phyloP scores from a whole-genome alignment of 1,284 basidiomycete genomes.

The Coriolopsis trogii region DNA sequence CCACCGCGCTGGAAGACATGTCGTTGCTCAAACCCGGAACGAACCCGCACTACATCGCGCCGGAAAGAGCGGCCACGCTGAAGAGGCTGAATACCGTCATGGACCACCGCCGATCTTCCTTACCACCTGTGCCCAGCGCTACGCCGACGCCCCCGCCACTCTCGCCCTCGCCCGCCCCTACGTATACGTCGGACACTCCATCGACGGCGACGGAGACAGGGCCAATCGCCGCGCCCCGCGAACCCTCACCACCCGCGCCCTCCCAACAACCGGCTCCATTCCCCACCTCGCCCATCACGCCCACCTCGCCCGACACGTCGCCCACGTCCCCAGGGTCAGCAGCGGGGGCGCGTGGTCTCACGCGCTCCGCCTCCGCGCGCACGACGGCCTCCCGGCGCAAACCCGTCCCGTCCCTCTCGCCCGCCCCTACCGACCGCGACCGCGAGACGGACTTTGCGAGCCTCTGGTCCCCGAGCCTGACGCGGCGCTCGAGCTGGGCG shows the following conservation, averaged over 20 bases:
- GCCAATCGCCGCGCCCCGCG: no score
- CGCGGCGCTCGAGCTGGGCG: background rate
- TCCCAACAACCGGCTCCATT: no score
- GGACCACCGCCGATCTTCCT: background rate
- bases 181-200: no score
- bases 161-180: background rate
- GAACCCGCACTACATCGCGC: background rate
- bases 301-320: background rate
- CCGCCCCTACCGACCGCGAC: background rate
- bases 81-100: background rate
- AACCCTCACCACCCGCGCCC: no score
- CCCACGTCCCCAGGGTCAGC: background rate
- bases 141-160: background rate
- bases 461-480: no score
- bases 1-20: constrained; percentile 11
- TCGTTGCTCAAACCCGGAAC: constrained; percentile 7
- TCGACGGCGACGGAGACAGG: background rate
- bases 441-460: background rate
- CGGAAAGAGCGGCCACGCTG: background rate
- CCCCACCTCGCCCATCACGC: background rate
- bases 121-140: background rate
- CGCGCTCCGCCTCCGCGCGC: background rate
- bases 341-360: background rate
- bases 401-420: background rate
- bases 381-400: background rate